Conservation (phyloP, 2,329 filamentous ascomycete genomes). For the Teratosphaeria pseudoeucalypti region DNA sequence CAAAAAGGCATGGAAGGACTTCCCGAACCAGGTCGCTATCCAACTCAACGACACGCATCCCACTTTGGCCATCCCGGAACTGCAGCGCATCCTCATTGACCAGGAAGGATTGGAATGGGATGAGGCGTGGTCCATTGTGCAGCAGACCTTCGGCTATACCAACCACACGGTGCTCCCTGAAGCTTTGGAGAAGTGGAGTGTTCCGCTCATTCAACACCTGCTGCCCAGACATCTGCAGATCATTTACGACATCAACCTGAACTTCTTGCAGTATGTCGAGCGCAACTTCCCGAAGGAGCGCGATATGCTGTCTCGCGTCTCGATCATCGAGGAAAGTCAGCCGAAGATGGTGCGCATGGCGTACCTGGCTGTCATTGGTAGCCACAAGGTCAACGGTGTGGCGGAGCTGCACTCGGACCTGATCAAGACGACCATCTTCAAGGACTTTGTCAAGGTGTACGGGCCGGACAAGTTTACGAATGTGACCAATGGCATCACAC, state of each 20-base stretch:
- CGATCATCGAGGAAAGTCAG: slow-evolving; percentile 92
- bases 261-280: slow-evolving; percentile 85
- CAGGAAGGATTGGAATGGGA: slow-evolving; percentile 89
- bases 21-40: slow-evolving; percentile 89
- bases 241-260: slow-evolving; percentile 95
- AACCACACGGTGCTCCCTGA: slow-evolving; percentile 98
- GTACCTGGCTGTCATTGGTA: slow-evolving; percentile 85
- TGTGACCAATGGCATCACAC: slow-evolving; percentile 96
- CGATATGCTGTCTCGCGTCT: slow-evolving; percentile 77
- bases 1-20: slow-evolving; percentile 80
- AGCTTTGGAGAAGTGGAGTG: slow-evolving; percentile 96
- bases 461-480: slow-evolving; percentile 97
- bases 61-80: slow-evolving; percentile 87
- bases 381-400: slow-evolving; percentile 98
- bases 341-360: slow-evolving; percentile 99
- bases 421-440: slow-evolving; percentile 99
- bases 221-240: slow-evolving; percentile 88
- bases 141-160: slow-evolving; percentile 76
- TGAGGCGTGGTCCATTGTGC: slow-evolving; percentile 66
- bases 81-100: slow-evolving; percentile 86
- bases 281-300: slow-evolving; percentile 81
- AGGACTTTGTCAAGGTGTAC: slow-evolving; percentile 92
- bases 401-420: slow-evolving; percentile 95
- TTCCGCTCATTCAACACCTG: slow-evolving; percentile 81
- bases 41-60: slow-evolving; percentile 98